phyloP scores from a whole-genome alignment of 495 filamentous ascomycete genomes.

The Hypoxylon trugodes region DNA sequence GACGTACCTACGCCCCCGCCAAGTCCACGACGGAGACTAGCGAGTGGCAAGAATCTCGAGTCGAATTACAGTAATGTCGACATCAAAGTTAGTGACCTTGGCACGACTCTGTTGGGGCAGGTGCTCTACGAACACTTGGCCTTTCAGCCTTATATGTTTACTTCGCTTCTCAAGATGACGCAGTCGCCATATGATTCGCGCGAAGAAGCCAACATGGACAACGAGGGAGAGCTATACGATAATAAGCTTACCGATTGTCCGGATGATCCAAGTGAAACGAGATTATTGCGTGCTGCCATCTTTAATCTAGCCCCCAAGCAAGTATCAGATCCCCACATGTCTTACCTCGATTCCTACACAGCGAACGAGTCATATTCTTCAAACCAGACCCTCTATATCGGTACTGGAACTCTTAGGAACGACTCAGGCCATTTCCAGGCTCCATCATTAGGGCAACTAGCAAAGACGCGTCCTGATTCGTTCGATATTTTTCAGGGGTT shows the following conservation, averaged over 20 bases:
- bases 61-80: not conserved
- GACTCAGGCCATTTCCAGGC: not conserved
- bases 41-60: not conserved
- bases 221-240: conserved; percentile 7
- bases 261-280: conserved; percentile 19
- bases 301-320: conserved; percentile 13
- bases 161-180: conserved; percentile 1
- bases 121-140: conserved; percentile 4
- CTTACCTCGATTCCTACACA: conserved; percentile 25
- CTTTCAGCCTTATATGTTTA: not conserved
- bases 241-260: conserved; percentile 35
- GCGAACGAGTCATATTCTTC: conserved; percentile 16
- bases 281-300: conserved; percentile 10
- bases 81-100: not conserved
- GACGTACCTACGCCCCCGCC: conserved; percentile 45
- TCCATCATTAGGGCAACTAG: not conserved
- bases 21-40: conserved; percentile 37
- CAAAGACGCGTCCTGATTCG: not conserved
- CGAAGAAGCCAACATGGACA: not conserved
- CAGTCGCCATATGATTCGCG: not conserved
- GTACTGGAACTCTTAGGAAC: conserved; percentile 11
- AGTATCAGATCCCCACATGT: conserved; percentile 21
- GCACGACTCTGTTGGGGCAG: not conserved
- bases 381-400: not conserved
- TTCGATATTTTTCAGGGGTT: not conserved